These are phyloP conservation scores for Mortierella hygrophila DNA, from an alignment of 192 early-diverging fungal genomes.

Conservation along the genomic window DNA sequence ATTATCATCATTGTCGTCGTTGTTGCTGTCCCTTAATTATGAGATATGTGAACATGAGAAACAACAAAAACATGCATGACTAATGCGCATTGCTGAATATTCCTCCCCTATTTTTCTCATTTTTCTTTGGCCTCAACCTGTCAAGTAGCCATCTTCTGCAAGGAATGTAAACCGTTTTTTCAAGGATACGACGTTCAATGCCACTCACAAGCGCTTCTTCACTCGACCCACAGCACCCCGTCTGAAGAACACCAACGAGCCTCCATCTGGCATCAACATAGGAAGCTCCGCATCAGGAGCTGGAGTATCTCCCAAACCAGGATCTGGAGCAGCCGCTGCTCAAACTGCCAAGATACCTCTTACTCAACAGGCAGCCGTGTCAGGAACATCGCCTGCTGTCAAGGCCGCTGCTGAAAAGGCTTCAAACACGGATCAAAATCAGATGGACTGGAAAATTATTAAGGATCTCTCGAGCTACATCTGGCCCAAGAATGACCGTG, in stretches of 20 bases:
- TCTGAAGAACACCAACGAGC: conserved; percentile 4
- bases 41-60: not conserved
- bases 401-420: conserved; percentile 20
- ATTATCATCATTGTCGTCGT: not conserved
- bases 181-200: not conserved
- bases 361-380: not conserved
- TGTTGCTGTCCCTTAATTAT: not conserved
- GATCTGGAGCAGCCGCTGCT: not conserved
- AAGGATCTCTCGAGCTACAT: conserved; percentile 78
- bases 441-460: conserved; percentile 74
- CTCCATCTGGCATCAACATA: not conserved
- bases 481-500: conserved; percentile 92
- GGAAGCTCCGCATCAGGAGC: not conserved
- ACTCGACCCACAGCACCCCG: conserved; percentile 21
- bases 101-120: not conserved
- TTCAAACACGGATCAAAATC: conserved; percentile 34
- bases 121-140: not conserved
- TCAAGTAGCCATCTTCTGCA: not conserved
- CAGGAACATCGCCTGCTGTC: conserved; percentile 1
- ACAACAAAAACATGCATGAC: not conserved
- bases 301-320: conserved; percentile 8
- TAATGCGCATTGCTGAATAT: not conserved
- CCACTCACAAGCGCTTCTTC: conserved; percentile 27
- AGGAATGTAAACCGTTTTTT: not conserved
- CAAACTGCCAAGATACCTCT: conserved; percentile 15